Conservation (phyloP, 768 basidiomycete species). For the Boletus coccyginus region DNA sequence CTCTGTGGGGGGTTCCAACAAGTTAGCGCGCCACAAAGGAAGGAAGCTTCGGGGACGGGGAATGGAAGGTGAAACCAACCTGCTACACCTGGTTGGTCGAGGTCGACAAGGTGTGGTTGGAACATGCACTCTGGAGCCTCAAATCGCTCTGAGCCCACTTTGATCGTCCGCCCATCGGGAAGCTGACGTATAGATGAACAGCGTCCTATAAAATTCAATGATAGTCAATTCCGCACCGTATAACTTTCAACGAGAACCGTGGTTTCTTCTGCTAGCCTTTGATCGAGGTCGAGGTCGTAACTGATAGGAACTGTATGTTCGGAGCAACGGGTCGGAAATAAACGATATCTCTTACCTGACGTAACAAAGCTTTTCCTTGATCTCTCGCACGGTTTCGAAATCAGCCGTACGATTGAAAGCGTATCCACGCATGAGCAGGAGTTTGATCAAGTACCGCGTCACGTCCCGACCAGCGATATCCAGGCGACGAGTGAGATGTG, state of each 20-base stretch:
- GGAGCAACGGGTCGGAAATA: neutral
- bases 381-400: slow-evolving; percentile 97
- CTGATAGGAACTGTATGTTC: slow-evolving; percentile 37
- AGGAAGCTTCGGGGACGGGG: neutral
- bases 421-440: slow-evolving; percentile 99
- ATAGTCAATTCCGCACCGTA: slow-evolving; percentile 56
- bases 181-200: slow-evolving; percentile 47
- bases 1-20: slow-evolving; percentile 47
- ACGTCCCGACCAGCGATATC: slow-evolving; percentile 99
- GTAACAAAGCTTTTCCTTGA: slow-evolving; percentile 99
- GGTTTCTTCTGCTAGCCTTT: slow-evolving; percentile 90
- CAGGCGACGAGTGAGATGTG: slow-evolving; percentile 89
- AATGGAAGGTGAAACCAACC: slow-evolving; percentile 45
- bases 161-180: slow-evolving; percentile 93
- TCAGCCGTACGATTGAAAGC: slow-evolving; percentile 99
- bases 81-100: slow-evolving; percentile 96
- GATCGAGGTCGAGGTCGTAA: slow-evolving; percentile 96
- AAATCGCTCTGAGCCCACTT: slow-evolving; percentile 97
- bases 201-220: neutral
- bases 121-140: slow-evolving; percentile 99
- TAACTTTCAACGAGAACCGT: slow-evolving; percentile 96
- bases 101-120: slow-evolving; percentile 96
- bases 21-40: neutral
- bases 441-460: slow-evolving; percentile 97
- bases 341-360: slow-evolving; percentile 61